Evolutionary conservation across 768 basidiomycete species (phyloP).

Genomic region (Leccinum pellstonianum): DNA sequence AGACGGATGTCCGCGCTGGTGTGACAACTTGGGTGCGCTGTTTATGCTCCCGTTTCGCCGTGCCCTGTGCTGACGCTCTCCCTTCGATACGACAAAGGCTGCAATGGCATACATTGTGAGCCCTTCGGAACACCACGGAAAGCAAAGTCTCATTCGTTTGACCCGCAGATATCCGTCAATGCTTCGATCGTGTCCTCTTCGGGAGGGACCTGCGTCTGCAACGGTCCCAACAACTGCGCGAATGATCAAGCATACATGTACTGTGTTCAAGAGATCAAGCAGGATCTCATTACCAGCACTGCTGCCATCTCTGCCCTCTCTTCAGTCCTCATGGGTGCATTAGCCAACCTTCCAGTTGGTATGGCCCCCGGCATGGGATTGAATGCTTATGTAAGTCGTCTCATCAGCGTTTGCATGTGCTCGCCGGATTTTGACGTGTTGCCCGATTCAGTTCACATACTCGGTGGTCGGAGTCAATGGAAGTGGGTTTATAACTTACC

Average conservation of each 20-base stretch:
- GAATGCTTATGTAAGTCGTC: constrained; percentile 67
- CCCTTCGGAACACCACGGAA: neutral
- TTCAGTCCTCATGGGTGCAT: constrained; percentile 77
- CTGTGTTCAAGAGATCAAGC: constrained; percentile 61
- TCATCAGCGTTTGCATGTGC: neutral
- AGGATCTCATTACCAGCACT: constrained; percentile 81
- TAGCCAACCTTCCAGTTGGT: constrained; percentile 88
- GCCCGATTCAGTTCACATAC: constrained; percentile 67
- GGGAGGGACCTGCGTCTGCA: constrained; percentile 82
- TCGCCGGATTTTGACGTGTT: neutral
- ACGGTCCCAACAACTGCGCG: constrained; percentile 51
- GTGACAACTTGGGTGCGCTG: constrained; percentile 76
- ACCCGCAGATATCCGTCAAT: constrained; percentile 74
- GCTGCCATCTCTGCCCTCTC: constrained; percentile 74
- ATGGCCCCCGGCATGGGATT: constrained; percentile 85
- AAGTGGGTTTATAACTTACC: constrained; percentile 63
- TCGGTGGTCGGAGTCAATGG: constrained; percentile 87
- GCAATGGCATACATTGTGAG: constrained; percentile 84
- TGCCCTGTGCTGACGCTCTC: constrained; percentile 2
- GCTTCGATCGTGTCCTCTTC: constrained; percentile 73
- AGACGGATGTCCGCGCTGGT: constrained; percentile 80
- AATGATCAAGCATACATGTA: constrained; percentile 50
- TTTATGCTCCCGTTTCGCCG: neutral
- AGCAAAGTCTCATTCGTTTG: neutral
- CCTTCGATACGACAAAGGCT: constrained; percentile 40